phyloP scores from a whole-genome alignment of 1,284 basidiomycete genomes.

The Ganoderma lingzhi region DNA sequence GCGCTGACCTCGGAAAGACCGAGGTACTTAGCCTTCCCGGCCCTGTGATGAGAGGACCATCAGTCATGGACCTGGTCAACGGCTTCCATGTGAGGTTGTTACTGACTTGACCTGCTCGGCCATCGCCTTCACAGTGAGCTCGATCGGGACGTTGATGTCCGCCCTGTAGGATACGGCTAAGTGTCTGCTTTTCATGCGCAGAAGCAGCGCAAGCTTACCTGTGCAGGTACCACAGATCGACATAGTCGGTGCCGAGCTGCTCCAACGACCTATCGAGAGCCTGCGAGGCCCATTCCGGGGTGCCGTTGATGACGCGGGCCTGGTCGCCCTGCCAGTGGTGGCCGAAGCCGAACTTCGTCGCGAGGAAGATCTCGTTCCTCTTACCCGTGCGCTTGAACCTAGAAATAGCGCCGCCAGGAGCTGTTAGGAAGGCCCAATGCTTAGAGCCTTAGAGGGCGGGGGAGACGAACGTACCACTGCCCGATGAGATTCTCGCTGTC shows the following conservation, averaged over 20 bases:
- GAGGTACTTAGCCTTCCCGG: constrained; percentile 67
- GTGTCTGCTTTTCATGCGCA: background rate
- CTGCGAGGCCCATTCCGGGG: constrained; percentile 46
- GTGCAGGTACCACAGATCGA: constrained; percentile 49
- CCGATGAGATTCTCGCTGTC: constrained; percentile 43
- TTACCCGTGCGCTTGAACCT: constrained; percentile 43
- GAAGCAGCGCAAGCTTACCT: background rate
- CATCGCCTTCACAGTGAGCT: constrained; percentile 58
- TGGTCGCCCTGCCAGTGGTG: constrained; percentile 4
- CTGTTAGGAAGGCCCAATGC: too few species aligned
- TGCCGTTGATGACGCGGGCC: constrained; percentile 37
- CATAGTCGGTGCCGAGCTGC: constrained; percentile 51
- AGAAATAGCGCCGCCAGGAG: background rate
- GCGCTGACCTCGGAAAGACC: constrained; percentile 70
- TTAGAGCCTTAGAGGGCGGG: too few species aligned
- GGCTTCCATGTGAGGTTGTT: background rate
- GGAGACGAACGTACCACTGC: constrained; percentile 35
- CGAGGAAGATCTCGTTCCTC: constrained; percentile 52
- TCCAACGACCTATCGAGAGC: constrained; percentile 47
- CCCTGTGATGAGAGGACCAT: constrained; percentile 41
- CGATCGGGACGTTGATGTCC: constrained; percentile 48
- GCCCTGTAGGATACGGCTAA: background rate
- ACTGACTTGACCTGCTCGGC: constrained; percentile 61
- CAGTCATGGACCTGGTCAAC: background rate
- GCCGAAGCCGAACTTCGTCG: constrained; percentile 57